These are phyloP conservation scores for Mortierella sp. DNA, from an alignment of 371 early-diverging fungal genomes.

Conservation along the genomic window DNA sequence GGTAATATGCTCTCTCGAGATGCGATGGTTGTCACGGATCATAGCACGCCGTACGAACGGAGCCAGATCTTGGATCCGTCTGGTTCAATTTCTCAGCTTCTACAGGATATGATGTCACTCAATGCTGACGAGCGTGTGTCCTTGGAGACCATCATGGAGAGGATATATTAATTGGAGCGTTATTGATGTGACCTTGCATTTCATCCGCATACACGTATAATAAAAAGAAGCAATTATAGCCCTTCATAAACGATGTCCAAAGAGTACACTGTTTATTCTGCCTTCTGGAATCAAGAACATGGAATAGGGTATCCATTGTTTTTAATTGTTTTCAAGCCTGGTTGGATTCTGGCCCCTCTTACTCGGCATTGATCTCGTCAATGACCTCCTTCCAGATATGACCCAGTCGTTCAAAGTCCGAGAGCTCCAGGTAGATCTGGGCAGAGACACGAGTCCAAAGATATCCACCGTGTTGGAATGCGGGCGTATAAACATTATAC, in stretches of 20 bases:
- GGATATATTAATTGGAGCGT: conserved; percentile 33
- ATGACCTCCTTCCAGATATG: conserved; percentile 58
- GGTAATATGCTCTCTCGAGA: background rate
- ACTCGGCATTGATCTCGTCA: conserved; percentile 38
- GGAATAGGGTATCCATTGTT: background rate
- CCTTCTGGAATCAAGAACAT: background rate
- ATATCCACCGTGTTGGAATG: conserved; percentile 59
- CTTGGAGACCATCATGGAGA: conserved; percentile 44
- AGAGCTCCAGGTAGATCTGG: conserved; percentile 69
- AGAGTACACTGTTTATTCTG: no score
- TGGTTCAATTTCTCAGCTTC: conserved; percentile 30
- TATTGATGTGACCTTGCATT: no score
- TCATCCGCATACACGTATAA: no score
- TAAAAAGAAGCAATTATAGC: no score
- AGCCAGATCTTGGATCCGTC: conserved; percentile 41
- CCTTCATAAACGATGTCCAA: no score
- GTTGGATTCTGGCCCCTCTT: no score
- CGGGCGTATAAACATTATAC: conserved; percentile 58
- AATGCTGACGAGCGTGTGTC: conserved; percentile 35
- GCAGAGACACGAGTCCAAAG: conserved; percentile 67
- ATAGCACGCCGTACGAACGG: conserved; percentile 14
- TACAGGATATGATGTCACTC: conserved; percentile 29
- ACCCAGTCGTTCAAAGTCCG: conserved; percentile 61
- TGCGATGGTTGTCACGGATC: conserved; percentile 7
- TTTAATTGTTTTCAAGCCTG: no score